phyloP scores from a whole-genome alignment of 2,329 filamentous ascomycete species.

The Orbilia brochopaga region DNA sequence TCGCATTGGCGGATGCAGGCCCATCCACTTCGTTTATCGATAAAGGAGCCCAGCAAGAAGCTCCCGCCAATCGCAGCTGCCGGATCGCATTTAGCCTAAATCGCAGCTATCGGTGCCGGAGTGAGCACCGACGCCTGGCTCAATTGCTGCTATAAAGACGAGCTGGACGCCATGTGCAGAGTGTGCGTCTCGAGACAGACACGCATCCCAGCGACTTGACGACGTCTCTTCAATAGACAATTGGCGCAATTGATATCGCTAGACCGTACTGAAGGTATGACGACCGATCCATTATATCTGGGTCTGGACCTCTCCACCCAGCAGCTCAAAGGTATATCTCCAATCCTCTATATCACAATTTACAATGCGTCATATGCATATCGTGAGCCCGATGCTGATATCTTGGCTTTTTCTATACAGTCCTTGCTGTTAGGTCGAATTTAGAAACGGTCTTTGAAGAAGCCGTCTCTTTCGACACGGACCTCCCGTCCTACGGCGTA shows the following conservation, averaged over 20 bases:
- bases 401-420: no score
- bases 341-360: no score
- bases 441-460: conserved; percentile 81
- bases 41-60: conserved; percentile 7
- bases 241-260: no score
- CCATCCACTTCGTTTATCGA: conserved; percentile 22
- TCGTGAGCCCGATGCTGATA: no score
- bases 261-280: conserved; percentile 55
- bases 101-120: conserved; percentile 6
- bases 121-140: background rate
- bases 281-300: conserved; percentile 71
- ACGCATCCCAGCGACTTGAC: no score
- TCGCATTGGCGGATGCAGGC: conserved; percentile 30
- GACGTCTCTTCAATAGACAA: no score
- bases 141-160: background rate
- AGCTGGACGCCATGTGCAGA: no score
- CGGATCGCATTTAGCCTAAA: conserved; percentile 41
- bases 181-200: no score
- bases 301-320: conserved; percentile 97
- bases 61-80: conserved; percentile 31
- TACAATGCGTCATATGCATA: no score
- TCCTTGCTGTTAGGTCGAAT: conserved; percentile 80
- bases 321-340: conserved; percentile 78
- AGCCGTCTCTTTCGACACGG: conserved; percentile 93
- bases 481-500: conserved; percentile 78